phyloP scores from a whole-genome alignment of 257 asterid species.

The Solanum sitiens region DNA sequence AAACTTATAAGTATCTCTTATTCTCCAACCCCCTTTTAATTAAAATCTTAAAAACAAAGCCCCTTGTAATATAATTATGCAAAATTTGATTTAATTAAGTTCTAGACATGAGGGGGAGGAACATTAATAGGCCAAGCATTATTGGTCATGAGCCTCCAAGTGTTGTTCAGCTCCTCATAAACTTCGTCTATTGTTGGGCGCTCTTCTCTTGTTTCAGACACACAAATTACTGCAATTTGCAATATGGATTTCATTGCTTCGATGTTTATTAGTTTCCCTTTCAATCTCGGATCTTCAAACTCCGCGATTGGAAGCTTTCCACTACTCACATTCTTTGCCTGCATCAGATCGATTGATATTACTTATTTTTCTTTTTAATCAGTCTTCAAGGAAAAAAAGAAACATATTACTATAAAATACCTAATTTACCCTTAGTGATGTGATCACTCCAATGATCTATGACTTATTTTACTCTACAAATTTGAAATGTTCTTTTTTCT shows the following conservation, averaged over 20 bases:
- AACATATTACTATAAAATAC: no score
- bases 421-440: no score
- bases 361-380: not conserved
- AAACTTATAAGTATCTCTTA: not conserved
- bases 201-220: conserved; percentile 48
- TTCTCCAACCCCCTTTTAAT: not conserved
- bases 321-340: conserved; percentile 71
- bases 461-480: no score
- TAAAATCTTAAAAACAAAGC: not conserved
- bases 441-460: not conserved
- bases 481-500: no score
- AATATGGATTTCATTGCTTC: conserved; percentile 57
- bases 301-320: conserved; percentile 49
- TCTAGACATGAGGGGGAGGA: not conserved
- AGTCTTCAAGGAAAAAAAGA: no score
- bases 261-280: conserved; percentile 22
- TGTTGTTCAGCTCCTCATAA: conserved; percentile 53
- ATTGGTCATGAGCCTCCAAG: conserved; percentile 7
- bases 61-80: not conserved
- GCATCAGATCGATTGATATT: conserved; percentile 6
- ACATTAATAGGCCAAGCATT: not conserved
- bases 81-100: not conserved
- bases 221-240: conserved; percentile 65
- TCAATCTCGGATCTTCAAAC: conserved; percentile 50
- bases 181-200: conserved; percentile 61